Percentiles rank a stretch among this genome's conserved stretches.
phyloP scores from a whole-genome alignment of 208 protist species.

The Acanthamoeba triangularis region DNA sequence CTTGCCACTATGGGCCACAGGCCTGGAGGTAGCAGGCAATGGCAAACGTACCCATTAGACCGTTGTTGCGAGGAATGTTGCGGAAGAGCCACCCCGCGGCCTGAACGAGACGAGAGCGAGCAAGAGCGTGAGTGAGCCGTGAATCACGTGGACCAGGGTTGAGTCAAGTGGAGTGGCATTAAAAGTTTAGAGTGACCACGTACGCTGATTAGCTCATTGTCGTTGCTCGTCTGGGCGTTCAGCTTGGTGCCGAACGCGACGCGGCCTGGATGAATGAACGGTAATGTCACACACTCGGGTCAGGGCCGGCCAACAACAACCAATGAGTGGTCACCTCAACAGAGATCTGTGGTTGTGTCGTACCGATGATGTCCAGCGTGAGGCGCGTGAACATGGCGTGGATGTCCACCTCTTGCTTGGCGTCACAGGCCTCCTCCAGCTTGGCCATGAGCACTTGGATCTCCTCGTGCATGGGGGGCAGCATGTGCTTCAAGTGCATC shows the following conservation, averaged over 20 bases:
- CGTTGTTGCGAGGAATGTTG: constrained; percentile 43
- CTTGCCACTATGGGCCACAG: not conserved
- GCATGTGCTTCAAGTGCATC: constrained; percentile 72
- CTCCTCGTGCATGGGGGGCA: constrained; percentile 30
- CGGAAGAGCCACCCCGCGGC: not conserved
- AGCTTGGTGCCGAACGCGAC: constrained; percentile 61
- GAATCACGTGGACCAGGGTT: not conserved
- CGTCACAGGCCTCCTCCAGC: not conserved
- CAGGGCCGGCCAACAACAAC: too few relatives aligned
- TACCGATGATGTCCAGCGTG: constrained; percentile 64
- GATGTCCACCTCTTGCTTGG: constrained; percentile 47
- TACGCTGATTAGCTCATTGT: not conserved
- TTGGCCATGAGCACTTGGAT: not conserved
- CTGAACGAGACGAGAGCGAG: not conserved
- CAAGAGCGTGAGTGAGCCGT: not conserved
- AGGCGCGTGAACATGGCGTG: constrained; percentile 16
- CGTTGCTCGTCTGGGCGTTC: not conserved
- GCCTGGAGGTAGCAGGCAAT: not conserved
- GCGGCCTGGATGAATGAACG: not conserved
- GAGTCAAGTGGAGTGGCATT: not conserved
- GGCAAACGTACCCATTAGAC: not conserved
- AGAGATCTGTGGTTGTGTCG: not conserved
- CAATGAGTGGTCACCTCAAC: too few relatives aligned
- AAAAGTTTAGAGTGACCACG: not conserved
- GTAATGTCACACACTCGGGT: not conserved